A percentile compares a stretch with the other conserved stretches of the same genome.
Conservation (phyloP, 176 grass and related monocot species). For the Pontederia crassipes region DNA sequence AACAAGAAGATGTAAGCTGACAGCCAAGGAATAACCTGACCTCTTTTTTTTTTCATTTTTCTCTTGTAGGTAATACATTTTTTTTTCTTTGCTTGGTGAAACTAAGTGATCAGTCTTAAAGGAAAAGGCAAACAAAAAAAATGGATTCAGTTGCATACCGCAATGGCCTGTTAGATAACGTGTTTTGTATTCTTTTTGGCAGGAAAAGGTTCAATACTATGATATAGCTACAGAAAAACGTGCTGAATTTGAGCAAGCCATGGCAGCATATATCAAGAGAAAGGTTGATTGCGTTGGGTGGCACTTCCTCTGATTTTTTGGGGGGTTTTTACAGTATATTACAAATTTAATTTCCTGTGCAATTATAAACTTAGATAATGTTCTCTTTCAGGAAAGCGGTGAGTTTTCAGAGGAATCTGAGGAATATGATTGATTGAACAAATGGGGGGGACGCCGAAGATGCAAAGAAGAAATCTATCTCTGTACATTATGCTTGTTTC, state of each 20-base stretch:
- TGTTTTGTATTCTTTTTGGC: neutral
- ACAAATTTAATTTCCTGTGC: neutral
- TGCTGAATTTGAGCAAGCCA: constrained; percentile 73
- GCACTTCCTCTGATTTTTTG: neutral
- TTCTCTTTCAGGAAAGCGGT: constrained; percentile 35
- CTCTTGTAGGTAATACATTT: no score
- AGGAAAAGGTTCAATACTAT: constrained; percentile 89
- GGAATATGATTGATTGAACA: constrained; percentile 16
- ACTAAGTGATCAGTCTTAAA: no score
- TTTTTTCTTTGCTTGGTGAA: no score
- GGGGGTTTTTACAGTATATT: neutral
- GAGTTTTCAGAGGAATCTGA: constrained; percentile 40
- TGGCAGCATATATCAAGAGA: constrained; percentile 77
- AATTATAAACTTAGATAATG: neutral
- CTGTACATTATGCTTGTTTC: constrained; percentile 7
- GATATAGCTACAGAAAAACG: constrained; percentile 84
- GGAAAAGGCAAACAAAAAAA: no score
- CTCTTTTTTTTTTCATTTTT: no score
- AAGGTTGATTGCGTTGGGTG: constrained; percentile 22
- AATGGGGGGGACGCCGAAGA: neutral
- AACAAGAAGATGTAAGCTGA: no score
- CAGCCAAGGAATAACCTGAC: no score
- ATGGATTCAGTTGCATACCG: no score
- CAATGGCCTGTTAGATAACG: no score
- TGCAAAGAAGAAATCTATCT: neutral